These are phyloP conservation scores for Punica granatum DNA, from an alignment of 345 rosid species.

Conservation along the genomic window DNA sequence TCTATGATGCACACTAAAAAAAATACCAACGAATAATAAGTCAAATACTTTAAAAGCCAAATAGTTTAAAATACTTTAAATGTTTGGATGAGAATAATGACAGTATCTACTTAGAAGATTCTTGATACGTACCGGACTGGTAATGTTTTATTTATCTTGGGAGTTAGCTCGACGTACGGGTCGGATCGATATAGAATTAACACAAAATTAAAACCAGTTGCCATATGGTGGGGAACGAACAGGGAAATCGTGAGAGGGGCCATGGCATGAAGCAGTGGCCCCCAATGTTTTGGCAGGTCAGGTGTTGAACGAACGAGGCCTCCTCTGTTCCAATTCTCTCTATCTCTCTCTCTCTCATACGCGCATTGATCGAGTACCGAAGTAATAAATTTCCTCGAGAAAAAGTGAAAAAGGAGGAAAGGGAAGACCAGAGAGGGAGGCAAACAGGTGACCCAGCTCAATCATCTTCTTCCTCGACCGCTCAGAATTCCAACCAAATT, in stretches of 20 bases:
- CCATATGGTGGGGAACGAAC: background rate
- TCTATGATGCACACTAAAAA: too few species aligned
- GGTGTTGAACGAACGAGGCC: background rate
- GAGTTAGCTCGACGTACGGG: background rate
- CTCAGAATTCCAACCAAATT: background rate
- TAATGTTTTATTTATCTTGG: background rate
- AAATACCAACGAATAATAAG: too few species aligned
- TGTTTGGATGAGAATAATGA: too few species aligned
- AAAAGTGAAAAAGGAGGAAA: background rate
- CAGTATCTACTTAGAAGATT: background rate
- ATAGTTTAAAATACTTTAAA: too few species aligned
- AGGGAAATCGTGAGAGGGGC: background rate
- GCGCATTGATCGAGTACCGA: background rate
- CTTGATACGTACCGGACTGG: background rate
- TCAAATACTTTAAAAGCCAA: too few species aligned
- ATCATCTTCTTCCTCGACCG: conserved; percentile 5
- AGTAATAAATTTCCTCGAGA: background rate
- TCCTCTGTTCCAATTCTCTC: background rate
- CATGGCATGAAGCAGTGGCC: background rate
- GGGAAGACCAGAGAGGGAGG: background rate
- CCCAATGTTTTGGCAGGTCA: background rate
- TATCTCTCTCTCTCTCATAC: background rate
- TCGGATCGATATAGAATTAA: too few species aligned
- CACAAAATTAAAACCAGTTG: too few species aligned
- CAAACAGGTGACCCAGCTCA: conserved; percentile 13